Percentiles rank a stretch among this genome's conserved stretches.
phyloP scores from a whole-genome alignment of 192 early-diverging fungal genomes.

The Coemansia sp. region DNA sequence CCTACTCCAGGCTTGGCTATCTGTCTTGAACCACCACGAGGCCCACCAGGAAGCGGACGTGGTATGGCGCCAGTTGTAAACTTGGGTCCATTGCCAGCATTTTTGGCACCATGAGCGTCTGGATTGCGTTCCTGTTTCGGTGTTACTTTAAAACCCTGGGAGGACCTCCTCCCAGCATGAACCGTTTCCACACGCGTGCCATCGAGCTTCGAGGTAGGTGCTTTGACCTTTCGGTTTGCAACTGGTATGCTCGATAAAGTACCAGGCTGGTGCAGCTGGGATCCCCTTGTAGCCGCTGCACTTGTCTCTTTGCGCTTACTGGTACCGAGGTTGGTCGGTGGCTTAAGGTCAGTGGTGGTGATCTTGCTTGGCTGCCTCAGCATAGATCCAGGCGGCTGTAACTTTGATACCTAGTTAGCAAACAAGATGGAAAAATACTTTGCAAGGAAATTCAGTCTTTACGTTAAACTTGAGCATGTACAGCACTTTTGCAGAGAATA shows the following conservation, averaged over 20 bases:
- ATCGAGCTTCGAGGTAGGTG: slow-evolving; percentile 10
- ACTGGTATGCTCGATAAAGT: neutral
- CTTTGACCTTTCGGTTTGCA: slow-evolving; percentile 17
- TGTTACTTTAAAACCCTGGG: slow-evolving; percentile 44
- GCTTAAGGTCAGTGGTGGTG: slow-evolving; percentile 13
- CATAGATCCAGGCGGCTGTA: slow-evolving; percentile 32
- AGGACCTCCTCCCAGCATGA: slow-evolving; percentile 38
- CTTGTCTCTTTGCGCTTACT: slow-evolving; percentile 32
- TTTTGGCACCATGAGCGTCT: neutral
- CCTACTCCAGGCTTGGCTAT: slow-evolving; percentile 12
- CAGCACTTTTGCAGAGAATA: neutral
- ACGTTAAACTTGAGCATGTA: neutral
- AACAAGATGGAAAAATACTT: neutral
- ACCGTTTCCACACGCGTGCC: slow-evolving; percentile 14
- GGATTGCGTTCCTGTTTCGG: slow-evolving; percentile 20
- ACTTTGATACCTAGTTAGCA: slow-evolving; percentile 3
- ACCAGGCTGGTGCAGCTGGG: neutral
- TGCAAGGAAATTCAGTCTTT: neutral
- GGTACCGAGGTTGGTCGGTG: neutral
- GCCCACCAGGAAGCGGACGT: neutral
- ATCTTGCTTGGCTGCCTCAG: slow-evolving; percentile 39
- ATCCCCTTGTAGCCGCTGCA: neutral
- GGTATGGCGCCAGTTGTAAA: slow-evolving; percentile 5
- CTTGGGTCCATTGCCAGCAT: slow-evolving; percentile 1
- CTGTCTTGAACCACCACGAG: slow-evolving; percentile 15